A percentile compares a stretch with the other conserved stretches of the same genome.
These are phyloP conservation scores for Punctularia strigosozonata DNA, from an alignment of 768 basidiomycete species.

Conservation along the genomic window DNA sequence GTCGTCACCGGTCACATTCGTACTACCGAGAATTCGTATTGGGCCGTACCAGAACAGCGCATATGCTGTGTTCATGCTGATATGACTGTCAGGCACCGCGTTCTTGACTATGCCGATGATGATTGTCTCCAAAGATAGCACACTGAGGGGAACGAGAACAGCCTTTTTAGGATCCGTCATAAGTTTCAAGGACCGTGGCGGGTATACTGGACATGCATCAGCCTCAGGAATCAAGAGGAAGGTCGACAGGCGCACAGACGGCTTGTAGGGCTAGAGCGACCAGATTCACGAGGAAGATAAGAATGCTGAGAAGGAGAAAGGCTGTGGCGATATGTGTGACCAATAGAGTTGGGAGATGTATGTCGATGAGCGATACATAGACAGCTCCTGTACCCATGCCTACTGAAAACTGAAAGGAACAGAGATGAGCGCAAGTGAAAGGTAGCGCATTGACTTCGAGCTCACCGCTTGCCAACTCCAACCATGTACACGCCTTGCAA, in stretches of 20 bases:
- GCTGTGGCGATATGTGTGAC: slow-evolving; percentile 25
- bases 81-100: slow-evolving; percentile 23
- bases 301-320: slow-evolving; percentile 35
- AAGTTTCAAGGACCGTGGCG: slow-evolving; percentile 27
- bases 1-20: neutral
- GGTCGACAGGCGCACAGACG: slow-evolving; percentile 19
- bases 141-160: slow-evolving; percentile 28
- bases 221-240: neutral
- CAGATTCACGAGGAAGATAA: slow-evolving; percentile 29
- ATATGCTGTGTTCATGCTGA: slow-evolving; percentile 24
- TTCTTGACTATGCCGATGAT: slow-evolving; percentile 37
- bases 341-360: slow-evolving; percentile 20
- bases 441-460: too few relatives aligned
- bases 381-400: slow-evolving; percentile 40
- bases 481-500: slow-evolving; percentile 33
- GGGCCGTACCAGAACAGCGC: slow-evolving; percentile 29
- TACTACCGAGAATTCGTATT: neutral
- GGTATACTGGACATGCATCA: slow-evolving; percentile 24
- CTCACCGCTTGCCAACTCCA: slow-evolving; percentile 41
- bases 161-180: slow-evolving; percentile 30
- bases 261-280: slow-evolving; percentile 29
- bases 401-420: slow-evolving; percentile 39
- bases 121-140: slow-evolving; percentile 36
- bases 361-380: slow-evolving; percentile 30
- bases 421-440: too few relatives aligned